phyloP scores from a whole-genome alignment of 768 basidiomycete species.

The Hortiboletus flavorubellus region DNA sequence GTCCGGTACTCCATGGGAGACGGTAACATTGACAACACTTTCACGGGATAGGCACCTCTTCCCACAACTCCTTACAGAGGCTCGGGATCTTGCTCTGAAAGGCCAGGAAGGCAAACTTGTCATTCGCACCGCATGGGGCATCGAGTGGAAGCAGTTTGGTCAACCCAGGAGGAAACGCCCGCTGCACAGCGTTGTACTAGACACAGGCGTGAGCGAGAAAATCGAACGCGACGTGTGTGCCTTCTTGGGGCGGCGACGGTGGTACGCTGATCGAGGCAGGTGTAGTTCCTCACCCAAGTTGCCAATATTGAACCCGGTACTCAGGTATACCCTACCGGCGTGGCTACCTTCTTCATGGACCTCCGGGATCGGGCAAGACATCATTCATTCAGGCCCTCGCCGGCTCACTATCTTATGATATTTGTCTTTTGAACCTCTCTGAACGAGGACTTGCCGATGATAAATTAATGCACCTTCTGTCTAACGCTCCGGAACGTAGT shows the following conservation, averaged over 20 bases:
- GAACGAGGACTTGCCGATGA: constrained; percentile 96
- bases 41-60: constrained; percentile 84
- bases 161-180: constrained; percentile 85
- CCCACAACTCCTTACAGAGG: constrained; percentile 76
- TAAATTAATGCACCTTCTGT: constrained; percentile 89
- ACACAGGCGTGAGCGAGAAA: constrained; percentile 74
- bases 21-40: constrained; percentile 88
- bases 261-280: constrained; percentile 96
- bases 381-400: constrained; percentile 98
- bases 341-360: constrained; percentile 93
- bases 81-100: constrained; percentile 81
- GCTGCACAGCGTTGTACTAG: constrained; percentile 84
- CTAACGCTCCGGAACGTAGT: constrained; percentile 89
- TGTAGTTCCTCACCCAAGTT: not conserved
- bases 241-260: constrained; percentile 79
- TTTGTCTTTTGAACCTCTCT: constrained; percentile 92
- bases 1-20: constrained; percentile 96
- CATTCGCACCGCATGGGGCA: constrained; percentile 95
- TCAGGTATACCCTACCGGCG: constrained; percentile 95
- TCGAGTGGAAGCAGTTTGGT: constrained; percentile 95
- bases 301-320: constrained; percentile 5
- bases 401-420: constrained; percentile 89
- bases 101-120: constrained; percentile 93
- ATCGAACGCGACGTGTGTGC: constrained; percentile 78
- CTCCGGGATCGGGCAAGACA: constrained; percentile 97